Evolutionary conservation across 768 basidiomycete genomes (phyloP), one percentile per base, ranked within the genome.

Genomic region (Russula ochroleuca): DNA sequence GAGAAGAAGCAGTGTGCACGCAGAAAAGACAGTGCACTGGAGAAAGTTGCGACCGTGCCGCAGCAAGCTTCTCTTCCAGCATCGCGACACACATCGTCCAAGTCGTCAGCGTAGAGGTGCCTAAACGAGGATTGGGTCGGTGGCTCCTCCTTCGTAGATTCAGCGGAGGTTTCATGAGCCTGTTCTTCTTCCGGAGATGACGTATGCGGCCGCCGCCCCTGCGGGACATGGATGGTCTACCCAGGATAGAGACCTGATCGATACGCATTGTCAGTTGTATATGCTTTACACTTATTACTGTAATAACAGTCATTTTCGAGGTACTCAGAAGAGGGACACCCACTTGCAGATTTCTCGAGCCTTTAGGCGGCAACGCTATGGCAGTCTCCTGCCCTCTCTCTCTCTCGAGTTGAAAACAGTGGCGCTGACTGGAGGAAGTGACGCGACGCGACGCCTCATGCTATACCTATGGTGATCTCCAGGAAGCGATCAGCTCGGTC

Each of bases 401-500:
- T 98, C 70, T 92, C n/a, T n/a, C n/a, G n/a, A 84, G 69, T 94
- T 88, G 77, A 98, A 99, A 1, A 87, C 69, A 8, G 80, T 75
- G 0, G 81, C 83, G 62, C 85, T 86, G 70, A 99, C 85, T 2
- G 96, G 94, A 10, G 92, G 89, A 2, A 99, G 81, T 6, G 83
- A 85, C 2, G 96, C 95, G 19, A 98, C 90, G 33, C 94, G 86
- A 67, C 95, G 89, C 79, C 95, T 96, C 86, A 98, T 93, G 72
- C 98, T 99, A 77, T 99, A 99, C 58, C 94, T 81, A 77, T 99
- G 97, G 74, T 91, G 90, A 0, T 78, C 76, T 63, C 96, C 90
- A 92, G 69, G 15, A 69, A 31, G 49, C 21, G 47, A 56, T 51
- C 23, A 68, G 40, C 19, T 57, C 35, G 48, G 33, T n/a, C 49